Evolutionary conservation across 106 monocot genomes (phyloP).

Genomic region (Dactylorhiza incarnata): DNA sequence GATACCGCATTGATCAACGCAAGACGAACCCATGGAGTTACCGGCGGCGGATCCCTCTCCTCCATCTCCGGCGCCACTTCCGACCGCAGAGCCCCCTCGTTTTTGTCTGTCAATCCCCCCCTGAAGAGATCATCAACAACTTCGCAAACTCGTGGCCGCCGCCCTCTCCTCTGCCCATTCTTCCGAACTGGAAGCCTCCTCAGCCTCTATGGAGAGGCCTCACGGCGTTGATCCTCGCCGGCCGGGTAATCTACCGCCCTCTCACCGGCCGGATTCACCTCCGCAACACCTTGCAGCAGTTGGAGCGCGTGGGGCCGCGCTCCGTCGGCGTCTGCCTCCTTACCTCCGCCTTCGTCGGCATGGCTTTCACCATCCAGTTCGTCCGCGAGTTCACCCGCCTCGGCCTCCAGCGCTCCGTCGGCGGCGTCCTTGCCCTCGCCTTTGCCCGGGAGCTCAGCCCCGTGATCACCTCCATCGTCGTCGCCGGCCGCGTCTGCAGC

Average conservation of each 20-base stretch:
- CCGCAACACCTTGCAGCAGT: conserved; percentile 72
- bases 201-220: conserved; percentile 61
- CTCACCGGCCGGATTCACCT: conserved; percentile 49
- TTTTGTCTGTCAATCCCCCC: conserved; percentile 5
- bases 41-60: not conserved
- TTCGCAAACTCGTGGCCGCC: conserved; percentile 5
- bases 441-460: conserved; percentile 81
- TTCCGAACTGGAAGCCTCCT: conserved; percentile 43
- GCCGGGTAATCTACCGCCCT: conserved; percentile 56
- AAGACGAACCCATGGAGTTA: not conserved
- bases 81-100: not conserved
- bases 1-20: not conserved
- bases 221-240: conserved; percentile 47
- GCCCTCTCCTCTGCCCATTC: conserved; percentile 1
- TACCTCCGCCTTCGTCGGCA: conserved; percentile 75
- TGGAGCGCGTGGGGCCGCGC: conserved; percentile 70
- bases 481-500: conserved; percentile 68
- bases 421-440: conserved; percentile 86
- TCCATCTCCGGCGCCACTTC: not conserved
- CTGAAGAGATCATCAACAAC: conserved; percentile 18
- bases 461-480: conserved; percentile 78
- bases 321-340: conserved; percentile 81
- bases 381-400: conserved; percentile 91
- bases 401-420: conserved; percentile 77
- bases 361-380: conserved; percentile 94